Evolutionary conservation across 306 rosid species (phyloP), one percentile per base, ranked within the genome.

Genomic region (Dalbergia oliveri): DNA sequence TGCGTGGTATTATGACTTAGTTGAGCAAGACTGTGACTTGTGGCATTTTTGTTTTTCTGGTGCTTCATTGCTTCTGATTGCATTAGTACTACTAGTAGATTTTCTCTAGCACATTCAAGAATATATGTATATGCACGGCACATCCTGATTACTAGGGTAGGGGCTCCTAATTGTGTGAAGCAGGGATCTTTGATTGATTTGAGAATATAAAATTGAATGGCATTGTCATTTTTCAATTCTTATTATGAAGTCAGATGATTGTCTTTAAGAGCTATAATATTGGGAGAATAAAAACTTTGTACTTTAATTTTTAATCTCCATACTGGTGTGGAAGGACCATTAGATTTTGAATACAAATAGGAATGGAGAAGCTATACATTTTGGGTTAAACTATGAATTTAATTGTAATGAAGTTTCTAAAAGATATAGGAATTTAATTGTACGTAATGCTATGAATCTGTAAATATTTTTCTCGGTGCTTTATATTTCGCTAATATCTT

Each of bases 241-340:
- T 50, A 11, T 62, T 26, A 15, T 54, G 69, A 54, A 72, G 64
- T 63, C 26, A 57, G 50, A 66, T 53, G 34, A 47, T 9, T 47
- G 68, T 35, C 35, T 43, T 47, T 39, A 65, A 64, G 66, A 63
- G 53, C 50, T 72, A 41, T 79, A 70, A 57, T 72, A n/a, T 78
- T 39, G 60, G 34, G 75, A 12, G 16, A 58, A n/a, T 65, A 37
- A 33, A 35, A 19, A 45, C 21, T 10, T 66, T 14, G 11, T 61
- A 53, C 47, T 68, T 68, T 34, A 35, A 8, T 62, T 50, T 41
- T 18, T 2, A 9, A 43, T 62, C 69, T 23, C 19, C 72, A 43
- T 66, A 3, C 59, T 50, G 23, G 50, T 60, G 73, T 54, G 44
- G 33, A 58, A 53, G 61, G 72, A 73, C 19, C 37, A 67, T 69